Base-by-base conservation (phyloP, 495 filamentous ascomycete species). In the Aspergillus olivimuriae region DNA sequence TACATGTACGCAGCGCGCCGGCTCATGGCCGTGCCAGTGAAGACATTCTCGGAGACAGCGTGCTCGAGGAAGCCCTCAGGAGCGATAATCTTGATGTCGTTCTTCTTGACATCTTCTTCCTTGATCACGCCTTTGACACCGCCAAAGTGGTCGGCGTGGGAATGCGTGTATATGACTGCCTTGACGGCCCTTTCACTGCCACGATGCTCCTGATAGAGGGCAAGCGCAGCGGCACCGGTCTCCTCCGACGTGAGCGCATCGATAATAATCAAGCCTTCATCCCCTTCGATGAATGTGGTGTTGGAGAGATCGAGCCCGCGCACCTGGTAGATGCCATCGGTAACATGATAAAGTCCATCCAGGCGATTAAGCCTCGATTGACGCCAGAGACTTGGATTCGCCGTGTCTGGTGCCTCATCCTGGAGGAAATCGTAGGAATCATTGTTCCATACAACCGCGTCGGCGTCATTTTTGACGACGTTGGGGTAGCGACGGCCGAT, bases 241-340 rank as follows among this genome's bases (percentile, higher is more conserved):
- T 58, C 55, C 2, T 26, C 19, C 4, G 51, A 50, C 0, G 47
- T 48, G 1, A 58, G 18, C 0, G 55, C 52, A 23, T 59, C 56
- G 14, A 59, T 51, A 3, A 59, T 22, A 15, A 59, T 46, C 15
- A 56, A 32, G 2, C 53, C 56, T n/a, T 48, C 41, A 8, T 41
- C 43, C 8, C 52, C 52, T 32, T 59, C 56, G 11, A 59, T 44
- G 12, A 59, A 44, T 3, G 56, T 59, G 41, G 50, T 59, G 34
- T 56, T 59, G 12, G 56, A 53, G 5, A 59, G 33, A 23, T 56
- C 56, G n/a, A 51, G 44, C 10, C 47, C 47, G 21, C 56, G 56
- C 8, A 56, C 46, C 34, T 59, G 56, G 42, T 59, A 59, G 18
- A 56, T 48, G 2, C 56, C 49, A 19, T 39, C 21, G 5, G 47